These are phyloP conservation scores for Prunus mume DNA, from an alignment of 306 rosid genomes.

Conservation along the genomic window DNA sequence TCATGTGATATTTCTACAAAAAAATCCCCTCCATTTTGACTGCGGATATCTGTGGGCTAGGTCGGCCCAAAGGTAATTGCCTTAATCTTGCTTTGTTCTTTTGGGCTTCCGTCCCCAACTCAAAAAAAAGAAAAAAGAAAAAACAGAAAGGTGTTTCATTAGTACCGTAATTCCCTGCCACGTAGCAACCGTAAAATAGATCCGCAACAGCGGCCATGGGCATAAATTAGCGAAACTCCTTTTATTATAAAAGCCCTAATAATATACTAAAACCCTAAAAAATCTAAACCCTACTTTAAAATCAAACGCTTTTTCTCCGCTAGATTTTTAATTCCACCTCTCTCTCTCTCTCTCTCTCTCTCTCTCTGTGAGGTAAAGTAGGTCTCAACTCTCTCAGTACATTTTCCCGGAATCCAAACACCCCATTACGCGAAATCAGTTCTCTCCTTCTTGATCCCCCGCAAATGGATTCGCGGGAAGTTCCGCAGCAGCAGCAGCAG, in stretches of 20 bases:
- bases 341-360: neutral
- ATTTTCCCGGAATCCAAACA: neutral
- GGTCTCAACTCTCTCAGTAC: neutral
- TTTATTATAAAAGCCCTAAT: neutral
- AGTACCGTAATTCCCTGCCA: neutral
- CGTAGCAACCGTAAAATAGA: neutral
- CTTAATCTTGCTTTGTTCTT: too few relatives aligned
- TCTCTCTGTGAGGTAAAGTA: neutral
- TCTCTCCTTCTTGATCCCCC: conserved; percentile 7
- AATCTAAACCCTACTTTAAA: conserved; percentile 11
- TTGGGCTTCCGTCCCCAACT: neutral
- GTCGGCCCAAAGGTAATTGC: too few relatives aligned
- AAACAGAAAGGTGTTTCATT: neutral
- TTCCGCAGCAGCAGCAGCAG: conserved; percentile 9
- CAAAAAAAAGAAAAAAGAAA: too few relatives aligned
- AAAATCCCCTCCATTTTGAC: too few relatives aligned
- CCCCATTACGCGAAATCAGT: neutral
- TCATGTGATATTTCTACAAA: too few relatives aligned
- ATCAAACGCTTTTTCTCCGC: neutral
- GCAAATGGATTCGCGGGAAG: conserved; percentile 74
- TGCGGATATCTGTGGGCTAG: too few relatives aligned
- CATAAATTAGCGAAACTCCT: neutral
- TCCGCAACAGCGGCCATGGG: neutral
- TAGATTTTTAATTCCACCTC: neutral
- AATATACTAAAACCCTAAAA: conserved; percentile 6